These are phyloP conservation scores for Lachnellula arida DNA, from an alignment of 2,329 filamentous ascomycete species.

Conservation along the genomic window DNA sequence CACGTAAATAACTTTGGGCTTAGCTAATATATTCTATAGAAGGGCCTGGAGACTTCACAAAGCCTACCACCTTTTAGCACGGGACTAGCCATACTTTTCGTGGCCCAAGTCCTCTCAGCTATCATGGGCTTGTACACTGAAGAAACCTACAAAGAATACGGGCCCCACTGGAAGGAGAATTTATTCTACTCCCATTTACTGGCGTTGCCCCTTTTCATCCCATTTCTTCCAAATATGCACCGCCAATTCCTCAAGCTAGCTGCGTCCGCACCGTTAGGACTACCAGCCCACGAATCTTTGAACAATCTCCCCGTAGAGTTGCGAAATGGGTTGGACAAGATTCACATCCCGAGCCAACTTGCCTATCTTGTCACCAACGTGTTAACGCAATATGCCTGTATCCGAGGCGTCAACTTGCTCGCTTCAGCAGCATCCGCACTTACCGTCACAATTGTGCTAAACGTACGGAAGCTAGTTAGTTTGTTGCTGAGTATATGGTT, in stretches of 20 bases:
- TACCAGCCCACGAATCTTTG: conserved; percentile 30
- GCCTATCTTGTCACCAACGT: conserved; percentile 71
- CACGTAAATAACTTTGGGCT: background rate
- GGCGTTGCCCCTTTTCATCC: conserved; percentile 70
- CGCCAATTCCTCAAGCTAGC: conserved; percentile 61
- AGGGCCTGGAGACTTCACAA: conserved; percentile 26
- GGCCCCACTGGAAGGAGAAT: conserved; percentile 90
- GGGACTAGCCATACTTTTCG: conserved; percentile 76
- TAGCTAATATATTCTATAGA: conserved; percentile 21
- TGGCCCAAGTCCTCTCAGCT: conserved; percentile 85
- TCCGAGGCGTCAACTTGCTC: conserved; percentile 91
- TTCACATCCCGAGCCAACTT: conserved; percentile 62
- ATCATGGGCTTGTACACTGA: conserved; percentile 96
- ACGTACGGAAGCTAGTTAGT: conserved; percentile 90
- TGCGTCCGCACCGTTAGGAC: conserved; percentile 55
- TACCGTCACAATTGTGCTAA: conserved; percentile 94
- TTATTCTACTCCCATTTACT: conserved; percentile 86
- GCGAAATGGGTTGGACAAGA: conserved; percentile 33
- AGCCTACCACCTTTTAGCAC: conserved; percentile 50
- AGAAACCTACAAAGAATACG: conserved; percentile 78
- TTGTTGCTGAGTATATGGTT: conserved; percentile 87
- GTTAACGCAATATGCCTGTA: conserved; percentile 88
- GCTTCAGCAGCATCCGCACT: conserved; percentile 84
- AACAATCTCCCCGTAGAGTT: conserved; percentile 35
- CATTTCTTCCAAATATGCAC: conserved; percentile 61